A percentile compares a stretch with the other conserved stretches of the same genome.
Evolutionary conservation across 257 asterid species (phyloP).

Genomic region (Solanum verrucosum): DNA sequence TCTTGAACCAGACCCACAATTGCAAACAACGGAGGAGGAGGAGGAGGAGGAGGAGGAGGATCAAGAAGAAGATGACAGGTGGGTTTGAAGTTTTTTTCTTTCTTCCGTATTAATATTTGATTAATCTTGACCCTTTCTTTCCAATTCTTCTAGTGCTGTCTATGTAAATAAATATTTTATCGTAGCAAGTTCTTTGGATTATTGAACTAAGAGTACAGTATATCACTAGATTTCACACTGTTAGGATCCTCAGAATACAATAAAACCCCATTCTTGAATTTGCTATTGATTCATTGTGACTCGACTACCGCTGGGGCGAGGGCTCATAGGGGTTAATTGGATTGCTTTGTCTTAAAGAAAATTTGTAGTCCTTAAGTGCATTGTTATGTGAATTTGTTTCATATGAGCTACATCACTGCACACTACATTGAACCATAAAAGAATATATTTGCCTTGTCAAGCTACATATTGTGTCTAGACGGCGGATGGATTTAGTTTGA

Average conservation of each 20-base stretch:
- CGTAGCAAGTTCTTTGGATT: neutral
- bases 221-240: neutral
- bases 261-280: neutral
- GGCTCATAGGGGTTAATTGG: neutral
- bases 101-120: neutral
- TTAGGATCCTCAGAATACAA: neutral
- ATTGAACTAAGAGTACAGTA: neutral
- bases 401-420: neutral
- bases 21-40: conserved; percentile 8
- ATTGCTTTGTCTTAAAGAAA: neutral
- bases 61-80: conserved; percentile 81
- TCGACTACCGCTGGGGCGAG: neutral
- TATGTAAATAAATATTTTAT: neutral
- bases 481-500: neutral
- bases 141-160: neutral
- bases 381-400: neutral
- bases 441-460: neutral
- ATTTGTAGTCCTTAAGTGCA: neutral
- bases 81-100: neutral
- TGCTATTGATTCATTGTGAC: neutral
- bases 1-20: conserved; percentile 12
- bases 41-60: conserved; percentile 5
- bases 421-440: neutral
- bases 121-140: neutral
- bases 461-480: neutral